Conservation (phyloP, 495 filamentous ascomycete species). For the Xylaria castorea region DNA sequence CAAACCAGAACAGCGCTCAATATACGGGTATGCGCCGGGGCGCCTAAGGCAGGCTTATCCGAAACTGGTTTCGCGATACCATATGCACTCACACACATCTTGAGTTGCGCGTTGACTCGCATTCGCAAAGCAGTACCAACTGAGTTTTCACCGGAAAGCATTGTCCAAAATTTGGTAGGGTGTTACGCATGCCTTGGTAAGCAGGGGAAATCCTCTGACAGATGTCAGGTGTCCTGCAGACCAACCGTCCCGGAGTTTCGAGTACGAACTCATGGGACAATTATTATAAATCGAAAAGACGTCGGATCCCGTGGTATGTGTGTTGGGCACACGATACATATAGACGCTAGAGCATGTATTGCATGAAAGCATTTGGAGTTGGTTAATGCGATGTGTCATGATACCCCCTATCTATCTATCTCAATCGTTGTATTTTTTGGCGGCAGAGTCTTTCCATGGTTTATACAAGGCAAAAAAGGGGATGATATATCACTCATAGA, state of each 20-base stretch:
- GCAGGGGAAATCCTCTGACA: background rate
- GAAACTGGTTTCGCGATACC: background rate
- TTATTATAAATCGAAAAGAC: background rate
- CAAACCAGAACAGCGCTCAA: background rate
- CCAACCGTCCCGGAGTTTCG: background rate
- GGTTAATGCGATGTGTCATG: conserved; percentile 19
- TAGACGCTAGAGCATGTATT: conserved; percentile 2
- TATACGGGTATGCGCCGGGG: background rate
- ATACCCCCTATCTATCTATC: conserved; percentile 9
- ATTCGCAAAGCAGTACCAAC: background rate
- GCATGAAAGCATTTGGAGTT: conserved; percentile 24
- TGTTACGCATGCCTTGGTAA: background rate
- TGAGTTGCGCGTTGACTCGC: background rate
- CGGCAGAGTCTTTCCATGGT: conserved; percentile 4
- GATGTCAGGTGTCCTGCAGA: background rate
- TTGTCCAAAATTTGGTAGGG: background rate
- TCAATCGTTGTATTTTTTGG: conserved; percentile 7
- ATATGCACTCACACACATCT: background rate
- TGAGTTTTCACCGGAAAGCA: background rate
- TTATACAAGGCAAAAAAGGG: conserved; percentile 6
- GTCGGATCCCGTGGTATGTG: conserved; percentile 1
- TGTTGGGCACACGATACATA: conserved; percentile 1
- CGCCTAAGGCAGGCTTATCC: background rate
- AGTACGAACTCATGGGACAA: background rate
- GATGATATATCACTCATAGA: conserved; percentile 5